A percentile compares a stretch with the other conserved stretches of the same genome.
Conservation (phyloP, 768 basidiomycete species). For the Imleria badia region DNA sequence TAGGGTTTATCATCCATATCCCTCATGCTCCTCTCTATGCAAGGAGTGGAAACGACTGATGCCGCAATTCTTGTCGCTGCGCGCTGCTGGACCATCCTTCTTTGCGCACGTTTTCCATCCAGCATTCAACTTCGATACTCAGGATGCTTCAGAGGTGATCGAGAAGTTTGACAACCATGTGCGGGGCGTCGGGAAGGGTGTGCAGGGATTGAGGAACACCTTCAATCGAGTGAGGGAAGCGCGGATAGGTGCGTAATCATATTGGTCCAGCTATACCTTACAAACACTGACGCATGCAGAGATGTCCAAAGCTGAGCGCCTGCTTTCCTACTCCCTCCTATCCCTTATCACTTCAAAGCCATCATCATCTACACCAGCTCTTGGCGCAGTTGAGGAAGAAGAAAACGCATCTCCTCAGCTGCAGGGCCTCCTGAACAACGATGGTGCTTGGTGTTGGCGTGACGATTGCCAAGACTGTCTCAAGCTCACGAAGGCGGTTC, state of each 20-base stretch:
- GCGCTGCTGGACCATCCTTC: slow-evolving; percentile 72
- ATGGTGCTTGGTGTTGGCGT: slow-evolving; percentile 87
- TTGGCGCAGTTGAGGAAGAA: slow-evolving; percentile 51
- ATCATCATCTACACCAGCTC: slow-evolving; percentile 46
- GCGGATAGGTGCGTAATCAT: slow-evolving; percentile 52
- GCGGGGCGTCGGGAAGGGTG: slow-evolving; percentile 63
- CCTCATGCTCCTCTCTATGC: background rate
- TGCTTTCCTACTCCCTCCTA: slow-evolving; percentile 70
- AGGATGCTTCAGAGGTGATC: slow-evolving; percentile 61
- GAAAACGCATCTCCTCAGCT: slow-evolving; percentile 36
- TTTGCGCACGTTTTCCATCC: slow-evolving; percentile 82
- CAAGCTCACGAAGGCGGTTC: slow-evolving; percentile 74
- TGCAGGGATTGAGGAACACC: slow-evolving; percentile 62
- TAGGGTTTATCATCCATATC: background rate
- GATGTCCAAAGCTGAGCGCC: slow-evolving; percentile 74
- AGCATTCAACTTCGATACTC: slow-evolving; percentile 75
- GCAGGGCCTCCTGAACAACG: slow-evolving; percentile 63
- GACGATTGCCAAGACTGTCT: slow-evolving; percentile 77
- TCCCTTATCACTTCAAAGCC: slow-evolving; percentile 74
- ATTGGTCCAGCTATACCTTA: background rate
- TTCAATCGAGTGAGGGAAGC: slow-evolving; percentile 66
- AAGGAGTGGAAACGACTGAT: slow-evolving; percentile 74
- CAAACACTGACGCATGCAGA: slow-evolving; percentile 41
- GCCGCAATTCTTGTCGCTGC: slow-evolving; percentile 57
- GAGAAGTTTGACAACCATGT: slow-evolving; percentile 67